Percentiles rank a stretch among this genome's conserved stretches.
These are phyloP conservation scores for Aspergillus ellipticus DNA, from an alignment of 495 filamentous ascomycete species.

Conservation along the genomic window DNA sequence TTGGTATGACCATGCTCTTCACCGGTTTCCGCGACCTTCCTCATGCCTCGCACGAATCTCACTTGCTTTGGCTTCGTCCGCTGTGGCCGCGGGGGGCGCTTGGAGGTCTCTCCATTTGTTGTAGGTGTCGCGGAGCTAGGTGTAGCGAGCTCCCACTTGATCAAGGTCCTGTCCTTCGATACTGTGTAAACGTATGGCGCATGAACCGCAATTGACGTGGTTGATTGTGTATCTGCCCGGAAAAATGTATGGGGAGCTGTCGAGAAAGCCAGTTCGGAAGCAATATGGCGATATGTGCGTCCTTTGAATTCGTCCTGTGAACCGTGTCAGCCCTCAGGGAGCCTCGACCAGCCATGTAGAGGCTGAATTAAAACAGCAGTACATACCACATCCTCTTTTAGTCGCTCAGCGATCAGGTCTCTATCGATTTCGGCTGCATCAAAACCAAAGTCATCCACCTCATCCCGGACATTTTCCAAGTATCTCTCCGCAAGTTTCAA, in stretches of 20 bases:
- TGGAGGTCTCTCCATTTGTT: slow-evolving; percentile 55
- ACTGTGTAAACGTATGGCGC: slow-evolving; percentile 81
- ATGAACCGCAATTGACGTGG: slow-evolving; percentile 74
- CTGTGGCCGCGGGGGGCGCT: slow-evolving; percentile 60
- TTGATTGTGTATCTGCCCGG: slow-evolving; percentile 68
- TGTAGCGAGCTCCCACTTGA: slow-evolving; percentile 76
- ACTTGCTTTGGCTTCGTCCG: slow-evolving; percentile 69
- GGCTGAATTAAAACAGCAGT: neutral
- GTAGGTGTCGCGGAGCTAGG: slow-evolving; percentile 27
- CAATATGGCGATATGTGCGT: slow-evolving; percentile 75
- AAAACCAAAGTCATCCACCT: slow-evolving; percentile 79
- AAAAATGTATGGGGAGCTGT: slow-evolving; percentile 64
- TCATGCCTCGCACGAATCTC: slow-evolving; percentile 59
- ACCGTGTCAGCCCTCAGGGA: slow-evolving; percentile 7
- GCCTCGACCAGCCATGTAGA: neutral
- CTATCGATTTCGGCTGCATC: slow-evolving; percentile 90
- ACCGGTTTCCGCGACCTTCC: slow-evolving; percentile 56
- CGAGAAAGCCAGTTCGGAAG: slow-evolving; percentile 61
- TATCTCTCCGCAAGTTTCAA: slow-evolving; percentile 89
- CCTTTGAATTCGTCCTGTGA: slow-evolving; percentile 80
- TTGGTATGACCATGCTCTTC: slow-evolving; percentile 70
- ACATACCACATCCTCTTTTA: slow-evolving; percentile 81
- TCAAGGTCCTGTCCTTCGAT: slow-evolving; percentile 75
- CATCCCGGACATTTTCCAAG: slow-evolving; percentile 79
- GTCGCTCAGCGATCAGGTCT: slow-evolving; percentile 82